These are phyloP conservation scores for Monascus purpureus DNA, from an alignment of 495 filamentous ascomycete species.

Conservation along the genomic window DNA sequence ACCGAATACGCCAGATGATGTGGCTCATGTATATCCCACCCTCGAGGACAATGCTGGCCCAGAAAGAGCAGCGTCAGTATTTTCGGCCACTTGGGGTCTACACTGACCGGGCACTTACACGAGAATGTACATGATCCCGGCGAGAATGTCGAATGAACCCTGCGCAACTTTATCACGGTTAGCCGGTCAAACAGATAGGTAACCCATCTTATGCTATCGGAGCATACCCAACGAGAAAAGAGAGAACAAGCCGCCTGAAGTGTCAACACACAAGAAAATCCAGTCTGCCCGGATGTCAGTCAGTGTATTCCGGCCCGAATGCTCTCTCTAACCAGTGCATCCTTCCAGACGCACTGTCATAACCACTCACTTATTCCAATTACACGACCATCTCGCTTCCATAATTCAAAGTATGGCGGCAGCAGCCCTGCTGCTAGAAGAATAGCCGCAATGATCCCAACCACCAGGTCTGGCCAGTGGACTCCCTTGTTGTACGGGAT, in stretches of 20 bases:
- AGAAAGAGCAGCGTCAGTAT: neutral
- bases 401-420: slow-evolving; percentile 59
- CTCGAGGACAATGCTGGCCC: slow-evolving; percentile 45
- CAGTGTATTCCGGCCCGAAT: too few relatives aligned
- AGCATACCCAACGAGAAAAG: slow-evolving; percentile 51
- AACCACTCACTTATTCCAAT: slow-evolving; percentile 47
- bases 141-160: slow-evolving; percentile 54
- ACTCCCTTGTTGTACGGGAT: slow-evolving; percentile 39
- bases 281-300: slow-evolving; percentile 21
- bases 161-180: slow-evolving; percentile 39
- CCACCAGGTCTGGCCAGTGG: slow-evolving; percentile 42
- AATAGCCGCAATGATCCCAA: slow-evolving; percentile 47
- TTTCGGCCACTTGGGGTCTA: neutral
- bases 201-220: neutral
- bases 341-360: neutral
- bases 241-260: slow-evolving; percentile 59
- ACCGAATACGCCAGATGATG: slow-evolving; percentile 50
- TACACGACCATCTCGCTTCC: slow-evolving; percentile 54
- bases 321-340: neutral
- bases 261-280: slow-evolving; percentile 57
- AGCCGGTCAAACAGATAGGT: neutral
- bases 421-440: slow-evolving; percentile 47
- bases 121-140: slow-evolving; percentile 54
- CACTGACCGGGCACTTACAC: too few relatives aligned
- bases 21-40: slow-evolving; percentile 56